These are phyloP conservation scores for Diutina scorzettiae DNA, from an alignment of 1,139 yeast genomes.

Conservation along the genomic window DNA sequence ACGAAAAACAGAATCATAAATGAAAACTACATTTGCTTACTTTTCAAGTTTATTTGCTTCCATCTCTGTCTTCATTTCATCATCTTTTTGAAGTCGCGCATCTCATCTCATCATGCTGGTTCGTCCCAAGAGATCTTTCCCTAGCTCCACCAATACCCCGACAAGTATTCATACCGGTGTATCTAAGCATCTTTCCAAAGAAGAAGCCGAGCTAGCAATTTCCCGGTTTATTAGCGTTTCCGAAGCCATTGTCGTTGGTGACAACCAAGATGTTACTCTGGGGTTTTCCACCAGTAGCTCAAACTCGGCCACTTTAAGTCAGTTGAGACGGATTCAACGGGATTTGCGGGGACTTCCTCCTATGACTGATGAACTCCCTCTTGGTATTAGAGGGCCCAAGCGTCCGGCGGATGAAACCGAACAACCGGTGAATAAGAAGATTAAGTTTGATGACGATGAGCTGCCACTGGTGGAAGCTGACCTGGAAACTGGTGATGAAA, in stretches of 20 bases:
- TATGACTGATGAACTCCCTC: not conserved
- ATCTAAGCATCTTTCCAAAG: not conserved
- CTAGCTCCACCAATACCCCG: not conserved
- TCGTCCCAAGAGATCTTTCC: not conserved
- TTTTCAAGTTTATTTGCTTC: too few species aligned
- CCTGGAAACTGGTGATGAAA: not conserved
- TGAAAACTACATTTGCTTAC: too few species aligned
- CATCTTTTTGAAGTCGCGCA: too few species aligned
- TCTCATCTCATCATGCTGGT: not conserved
- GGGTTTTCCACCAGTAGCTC: not conserved
- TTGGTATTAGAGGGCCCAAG: not conserved
- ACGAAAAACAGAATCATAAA: too few species aligned
- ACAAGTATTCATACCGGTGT: not conserved
- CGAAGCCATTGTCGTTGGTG: not conserved
- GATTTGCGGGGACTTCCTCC: conserved; percentile 2
- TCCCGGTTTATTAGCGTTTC: not conserved
- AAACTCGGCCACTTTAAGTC: not conserved
- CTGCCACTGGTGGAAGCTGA: not conserved
- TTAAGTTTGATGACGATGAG: conserved; percentile 1
- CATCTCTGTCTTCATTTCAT: too few species aligned
- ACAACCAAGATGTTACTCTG: not conserved
- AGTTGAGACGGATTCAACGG: conserved; percentile 3
- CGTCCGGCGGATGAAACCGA: not conserved
- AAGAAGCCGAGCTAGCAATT: not conserved
- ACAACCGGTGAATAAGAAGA: not conserved